Evolutionary conservation across 192 early-diverging fungal genomes (phyloP).

Genomic region (Thoreauomyces humboldtii): DNA sequence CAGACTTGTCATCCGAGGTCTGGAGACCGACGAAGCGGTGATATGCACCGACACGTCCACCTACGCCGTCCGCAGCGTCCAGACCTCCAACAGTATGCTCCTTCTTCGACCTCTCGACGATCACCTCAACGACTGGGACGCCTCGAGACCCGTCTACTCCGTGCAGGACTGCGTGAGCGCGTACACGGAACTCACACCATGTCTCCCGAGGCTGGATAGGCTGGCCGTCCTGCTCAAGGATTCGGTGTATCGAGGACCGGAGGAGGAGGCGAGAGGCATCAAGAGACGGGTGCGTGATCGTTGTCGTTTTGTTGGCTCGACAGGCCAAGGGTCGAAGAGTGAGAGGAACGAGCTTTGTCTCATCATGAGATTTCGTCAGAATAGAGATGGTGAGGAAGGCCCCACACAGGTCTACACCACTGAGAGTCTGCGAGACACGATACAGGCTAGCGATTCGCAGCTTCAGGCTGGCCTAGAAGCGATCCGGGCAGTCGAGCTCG

Average conservation of each 20-base stretch:
- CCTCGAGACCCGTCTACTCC: background rate
- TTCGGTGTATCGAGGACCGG: conserved; percentile 13
- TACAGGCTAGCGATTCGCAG: conserved; percentile 35
- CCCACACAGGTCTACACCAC: conserved; percentile 11
- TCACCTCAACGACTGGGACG: background rate
- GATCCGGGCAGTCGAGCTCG: conserved; percentile 27
- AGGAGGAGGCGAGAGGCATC: background rate
- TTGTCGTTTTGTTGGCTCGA: too few relatives aligned
- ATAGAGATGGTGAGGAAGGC: background rate
- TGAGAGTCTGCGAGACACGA: conserved; percentile 3
- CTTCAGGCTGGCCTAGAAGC: conserved; percentile 21
- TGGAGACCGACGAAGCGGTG: conserved; percentile 25
- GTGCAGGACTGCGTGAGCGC: conserved; percentile 8
- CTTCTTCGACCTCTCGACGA: background rate
- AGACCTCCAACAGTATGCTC: conserved; percentile 44
- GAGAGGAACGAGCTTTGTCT: too few relatives aligned
- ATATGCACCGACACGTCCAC: conserved; percentile 33
- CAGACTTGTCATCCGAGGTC: conserved; percentile 31
- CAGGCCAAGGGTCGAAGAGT: too few relatives aligned
- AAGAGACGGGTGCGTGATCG: background rate
- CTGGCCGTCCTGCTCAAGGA: conserved; percentile 10
- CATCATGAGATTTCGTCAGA: too few relatives aligned
- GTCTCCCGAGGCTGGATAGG: conserved; percentile 21
- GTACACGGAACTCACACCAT: conserved; percentile 16
- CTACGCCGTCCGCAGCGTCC: conserved; percentile 32